A percentile compares a stretch with the other conserved stretches of the same genome.
phyloP scores from a whole-genome alignment of 2,329 filamentous ascomycete genomes.

The Hymenoscyphus scutula region DNA sequence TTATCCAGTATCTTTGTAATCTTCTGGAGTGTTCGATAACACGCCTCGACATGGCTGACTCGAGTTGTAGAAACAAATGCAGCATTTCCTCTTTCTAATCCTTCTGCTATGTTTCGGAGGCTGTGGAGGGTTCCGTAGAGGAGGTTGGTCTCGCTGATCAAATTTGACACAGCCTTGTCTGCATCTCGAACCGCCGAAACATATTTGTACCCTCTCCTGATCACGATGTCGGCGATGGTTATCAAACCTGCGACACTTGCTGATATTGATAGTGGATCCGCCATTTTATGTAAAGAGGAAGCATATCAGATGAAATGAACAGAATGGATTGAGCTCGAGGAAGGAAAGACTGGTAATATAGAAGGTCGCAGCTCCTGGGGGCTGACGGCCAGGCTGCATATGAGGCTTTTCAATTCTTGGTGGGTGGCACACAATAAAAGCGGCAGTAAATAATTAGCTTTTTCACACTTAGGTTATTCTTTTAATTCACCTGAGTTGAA shows the following conservation, averaged over 20 bases:
- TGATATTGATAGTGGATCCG: conserved; percentile 14
- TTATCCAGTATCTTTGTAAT: neutral
- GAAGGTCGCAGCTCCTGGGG: neutral
- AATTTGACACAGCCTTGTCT: neutral
- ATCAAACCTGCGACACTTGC: conserved; percentile 17
- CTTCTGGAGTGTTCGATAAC: neutral
- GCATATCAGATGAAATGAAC: neutral
- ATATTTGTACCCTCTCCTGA: conserved; percentile 13
- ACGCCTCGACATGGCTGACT: conserved; percentile 6
- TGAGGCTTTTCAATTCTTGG: neutral
- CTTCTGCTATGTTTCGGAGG: neutral
- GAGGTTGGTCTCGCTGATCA: conserved; percentile 14
- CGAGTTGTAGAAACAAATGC: neutral
- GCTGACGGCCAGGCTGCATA: too few relatives aligned
- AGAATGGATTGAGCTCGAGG: neutral
- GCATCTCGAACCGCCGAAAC: conserved; percentile 16
- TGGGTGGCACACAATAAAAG: neutral
- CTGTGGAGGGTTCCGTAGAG: conserved; percentile 17
- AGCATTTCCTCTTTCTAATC: neutral
- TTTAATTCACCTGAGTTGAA: too few relatives aligned
- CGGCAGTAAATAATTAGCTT: too few relatives aligned
- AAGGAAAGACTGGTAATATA: neutral
- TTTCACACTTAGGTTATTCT: too few relatives aligned
- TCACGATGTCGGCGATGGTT: conserved; percentile 13
- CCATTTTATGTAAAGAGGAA: neutral